phyloP scores from a whole-genome alignment of 2,329 filamentous ascomycete genomes.

The Arthroderma sp. region DNA sequence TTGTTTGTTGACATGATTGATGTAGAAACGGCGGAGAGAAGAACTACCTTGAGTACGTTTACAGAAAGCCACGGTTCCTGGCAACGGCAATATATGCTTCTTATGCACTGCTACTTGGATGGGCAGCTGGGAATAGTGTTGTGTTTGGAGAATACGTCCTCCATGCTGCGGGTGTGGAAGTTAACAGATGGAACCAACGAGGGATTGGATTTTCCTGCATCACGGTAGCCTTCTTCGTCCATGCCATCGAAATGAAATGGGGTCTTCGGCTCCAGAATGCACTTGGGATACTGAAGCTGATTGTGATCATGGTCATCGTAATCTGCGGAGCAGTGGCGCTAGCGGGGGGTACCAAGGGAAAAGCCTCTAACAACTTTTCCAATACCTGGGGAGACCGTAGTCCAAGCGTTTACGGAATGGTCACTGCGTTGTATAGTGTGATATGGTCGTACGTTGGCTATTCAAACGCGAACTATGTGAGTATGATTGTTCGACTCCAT shows the following conservation, averaged over 20 bases:
- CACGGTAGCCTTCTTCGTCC: slow-evolving; percentile 37
- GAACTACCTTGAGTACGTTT: slow-evolving; percentile 45
- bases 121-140: slow-evolving; percentile 42
- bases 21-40: slow-evolving; percentile 42
- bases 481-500: slow-evolving; percentile 14
- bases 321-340: slow-evolving; percentile 33
- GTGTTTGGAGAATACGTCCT: slow-evolving; percentile 43
- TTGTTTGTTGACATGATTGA: not conserved
- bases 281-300: slow-evolving; percentile 40
- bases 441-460: slow-evolving; percentile 51
- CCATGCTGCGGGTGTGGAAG: slow-evolving; percentile 33
- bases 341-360: slow-evolving; percentile 27
- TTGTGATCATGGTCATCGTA: slow-evolving; percentile 39
- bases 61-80: slow-evolving; percentile 40
- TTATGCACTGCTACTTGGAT: slow-evolving; percentile 41
- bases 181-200: slow-evolving; percentile 40
- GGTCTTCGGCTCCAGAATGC: slow-evolving; percentile 40
- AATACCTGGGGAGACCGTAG: slow-evolving; percentile 30
- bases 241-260: slow-evolving; percentile 36
- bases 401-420: slow-evolving; percentile 36
- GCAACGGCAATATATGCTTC: slow-evolving; percentile 44
- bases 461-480: slow-evolving; percentile 50
- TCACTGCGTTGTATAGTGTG: slow-evolving; percentile 50
- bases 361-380: slow-evolving; percentile 24
- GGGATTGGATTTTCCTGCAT: slow-evolving; percentile 39